phyloP scores from a whole-genome alignment of 2,329 filamentous ascomycete genomes.

The Cladosporium sp. region DNA sequence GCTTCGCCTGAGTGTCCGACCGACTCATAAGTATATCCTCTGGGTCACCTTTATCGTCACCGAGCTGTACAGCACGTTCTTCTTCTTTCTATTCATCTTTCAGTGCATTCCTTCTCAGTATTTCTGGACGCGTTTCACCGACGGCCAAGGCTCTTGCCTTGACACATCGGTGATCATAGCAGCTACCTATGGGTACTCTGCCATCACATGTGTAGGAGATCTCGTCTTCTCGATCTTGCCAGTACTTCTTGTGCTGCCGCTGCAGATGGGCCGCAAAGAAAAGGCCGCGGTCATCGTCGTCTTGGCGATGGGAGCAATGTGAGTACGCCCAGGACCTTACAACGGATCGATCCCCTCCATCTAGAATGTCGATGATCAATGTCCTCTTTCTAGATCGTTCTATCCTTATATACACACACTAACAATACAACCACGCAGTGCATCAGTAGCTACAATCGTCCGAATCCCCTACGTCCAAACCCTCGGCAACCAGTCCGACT shows the following conservation, averaged over 20 bases:
- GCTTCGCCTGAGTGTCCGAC: conserved; percentile 19
- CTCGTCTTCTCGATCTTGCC: conserved; percentile 31
- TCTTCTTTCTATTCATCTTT: conserved; percentile 26
- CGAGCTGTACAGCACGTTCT: conserved; percentile 21
- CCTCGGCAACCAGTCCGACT: conserved; percentile 18
- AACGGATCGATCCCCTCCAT: neutral
- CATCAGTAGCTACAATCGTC: conserved; percentile 22
- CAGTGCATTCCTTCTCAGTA: conserved; percentile 22
- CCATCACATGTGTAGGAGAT: conserved; percentile 22
- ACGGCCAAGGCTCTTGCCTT: conserved; percentile 19
- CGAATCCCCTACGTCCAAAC: conserved; percentile 24
- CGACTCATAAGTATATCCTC: conserved; percentile 18
- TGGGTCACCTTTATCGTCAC: conserved; percentile 21
- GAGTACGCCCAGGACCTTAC: neutral
- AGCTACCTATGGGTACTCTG: conserved; percentile 22
- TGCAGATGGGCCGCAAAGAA: conserved; percentile 28
- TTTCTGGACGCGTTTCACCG: conserved; percentile 24
- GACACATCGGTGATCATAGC: conserved; percentile 18
- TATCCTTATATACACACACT: neutral
- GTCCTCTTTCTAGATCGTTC: too few relatives aligned
- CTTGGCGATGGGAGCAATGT: conserved; percentile 35
- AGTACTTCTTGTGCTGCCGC: conserved; percentile 32
- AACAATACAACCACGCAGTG: conserved; percentile 5
- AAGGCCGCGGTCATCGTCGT: conserved; percentile 35
- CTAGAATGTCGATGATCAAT: too few relatives aligned